Base-by-base conservation (phyloP, 2,329 filamentous ascomycete genomes). In the Colletotrichum acutatum region DNA sequence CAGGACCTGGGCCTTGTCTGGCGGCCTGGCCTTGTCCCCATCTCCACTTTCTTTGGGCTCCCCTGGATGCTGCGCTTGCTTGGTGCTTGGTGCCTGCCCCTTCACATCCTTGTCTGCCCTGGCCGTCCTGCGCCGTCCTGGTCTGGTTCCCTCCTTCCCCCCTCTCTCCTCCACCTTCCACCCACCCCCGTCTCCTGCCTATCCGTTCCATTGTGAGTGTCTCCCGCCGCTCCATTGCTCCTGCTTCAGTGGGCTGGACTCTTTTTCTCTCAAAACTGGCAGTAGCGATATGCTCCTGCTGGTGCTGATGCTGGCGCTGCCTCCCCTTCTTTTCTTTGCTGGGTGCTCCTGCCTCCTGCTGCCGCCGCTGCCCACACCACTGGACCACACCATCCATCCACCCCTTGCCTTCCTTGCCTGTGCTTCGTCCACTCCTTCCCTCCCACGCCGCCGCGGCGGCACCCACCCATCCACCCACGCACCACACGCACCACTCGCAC, bases 401-500 rank as follows among this genome's bases (percentile, higher is more conserved):
- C 42, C 42, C 42, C 42, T 49, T 4, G 19, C 19, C 42, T n/a
- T 49, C 19, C 42, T 22, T 49, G 42, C 42, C 42, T 22, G 42
- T 49, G 42, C 42, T 49, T 49, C 42, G 66, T 66, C 74, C 75
- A 74, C 73, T 53, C 74, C 74, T 65, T 75, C 68, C 60, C 67
- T 22, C 58, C 22, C n/a, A n/a, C 30, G 34, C 14, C 34, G 42
- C 42, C 58, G 19, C 42, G 1, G 42, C 42, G 42, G 42, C 32
- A 63, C 57, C 69, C 75, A 62, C 68, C 67, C 60, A 58, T 67
- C 71, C 67, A 65, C 59, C 6, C 52, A 76, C 80, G 78, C 28
- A 78, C 78, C 78, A 34, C 32, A 12, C 32, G 32, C 32, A 34
- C 37, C 37, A 49, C 42, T n/a, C 42, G 4, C 75, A 75, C 59